Percentiles rank a stretch among this genome's conserved stretches.
Conservation (phyloP, 148 eudicot species). For the Cornus florida region DNA sequence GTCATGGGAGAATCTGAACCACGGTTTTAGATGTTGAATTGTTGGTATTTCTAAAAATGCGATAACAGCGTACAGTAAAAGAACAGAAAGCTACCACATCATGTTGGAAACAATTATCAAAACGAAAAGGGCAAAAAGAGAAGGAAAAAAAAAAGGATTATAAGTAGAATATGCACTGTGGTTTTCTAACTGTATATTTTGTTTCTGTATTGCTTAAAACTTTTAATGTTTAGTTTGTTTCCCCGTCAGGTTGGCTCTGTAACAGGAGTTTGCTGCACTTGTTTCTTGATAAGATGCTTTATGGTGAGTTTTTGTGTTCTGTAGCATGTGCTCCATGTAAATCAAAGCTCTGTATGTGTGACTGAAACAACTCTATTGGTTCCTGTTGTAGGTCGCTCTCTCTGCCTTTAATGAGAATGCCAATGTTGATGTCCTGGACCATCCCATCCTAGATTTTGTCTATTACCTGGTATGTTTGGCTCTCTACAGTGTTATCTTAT, state of each 20-base stretch:
- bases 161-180: neutral
- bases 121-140: too few relatives aligned
- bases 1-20: neutral
- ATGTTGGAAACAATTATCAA: neutral
- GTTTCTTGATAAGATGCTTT: conserved; percentile 59
- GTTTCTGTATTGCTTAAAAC: neutral
- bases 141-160: too few relatives aligned
- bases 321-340: neutral
- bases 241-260: conserved; percentile 59
- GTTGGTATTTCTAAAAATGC: neutral
- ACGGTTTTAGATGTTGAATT: neutral
- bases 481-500: neutral
- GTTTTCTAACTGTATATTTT: neutral
- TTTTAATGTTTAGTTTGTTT: neutral
- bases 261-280: conserved; percentile 61
- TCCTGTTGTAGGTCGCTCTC: conserved; percentile 35
- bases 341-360: neutral
- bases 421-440: conserved; percentile 51
- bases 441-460: conserved; percentile 46
- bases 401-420: conserved; percentile 46
- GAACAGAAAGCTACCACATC: neutral
- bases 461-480: conserved; percentile 47
- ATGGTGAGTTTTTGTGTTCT: conserved; percentile 39
- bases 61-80: too few relatives aligned
- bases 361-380: neutral